Evolutionary conservation across 768 basidiomycete species (phyloP).

Genomic region (Sarcodon sp.): DNA sequence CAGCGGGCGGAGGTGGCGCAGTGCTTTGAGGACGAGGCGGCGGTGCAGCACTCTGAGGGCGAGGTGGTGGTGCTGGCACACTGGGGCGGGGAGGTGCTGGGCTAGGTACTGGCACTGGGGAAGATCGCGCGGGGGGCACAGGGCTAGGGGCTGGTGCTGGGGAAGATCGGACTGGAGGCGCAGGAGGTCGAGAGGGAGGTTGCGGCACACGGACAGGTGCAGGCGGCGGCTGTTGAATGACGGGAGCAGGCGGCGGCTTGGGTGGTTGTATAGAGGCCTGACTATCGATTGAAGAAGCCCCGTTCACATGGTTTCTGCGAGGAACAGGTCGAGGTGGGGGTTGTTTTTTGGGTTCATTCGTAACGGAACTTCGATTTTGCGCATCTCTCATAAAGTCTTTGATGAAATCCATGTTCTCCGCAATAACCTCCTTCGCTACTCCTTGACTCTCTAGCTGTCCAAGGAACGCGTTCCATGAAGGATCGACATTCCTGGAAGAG

Average conservation of each 20-base stretch:
- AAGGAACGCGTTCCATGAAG: constrained; percentile 75
- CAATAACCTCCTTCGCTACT: constrained; percentile 54
- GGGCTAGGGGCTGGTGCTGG: constrained; percentile 20
- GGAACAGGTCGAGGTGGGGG: constrained; percentile 25
- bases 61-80: constrained; percentile 17
- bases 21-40: constrained; percentile 18
- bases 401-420: constrained; percentile 81
- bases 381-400: constrained; percentile 60
- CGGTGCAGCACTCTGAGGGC: constrained; percentile 16
- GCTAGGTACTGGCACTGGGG: constrained; percentile 14
- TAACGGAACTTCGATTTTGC: constrained; percentile 16
- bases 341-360: constrained; percentile 17
- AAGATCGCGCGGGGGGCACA: constrained; percentile 19
- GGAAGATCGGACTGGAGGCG: constrained; percentile 14
- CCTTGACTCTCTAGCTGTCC: constrained; percentile 51
- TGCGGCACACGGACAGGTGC: constrained; percentile 14
- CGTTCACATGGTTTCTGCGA: constrained; percentile 14
- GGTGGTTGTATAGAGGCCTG: constrained; percentile 28
- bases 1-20: constrained; percentile 17
- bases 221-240: constrained; percentile 19
- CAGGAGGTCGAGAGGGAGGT: constrained; percentile 13
- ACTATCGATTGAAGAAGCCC: constrained; percentile 10
- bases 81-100: constrained; percentile 18
- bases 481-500: constrained; percentile 76
- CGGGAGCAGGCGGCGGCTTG: constrained; percentile 18